Evolutionary conservation across 495 filamentous ascomycete species (phyloP).

Genomic region (Staphylotrichum longicolle): DNA sequence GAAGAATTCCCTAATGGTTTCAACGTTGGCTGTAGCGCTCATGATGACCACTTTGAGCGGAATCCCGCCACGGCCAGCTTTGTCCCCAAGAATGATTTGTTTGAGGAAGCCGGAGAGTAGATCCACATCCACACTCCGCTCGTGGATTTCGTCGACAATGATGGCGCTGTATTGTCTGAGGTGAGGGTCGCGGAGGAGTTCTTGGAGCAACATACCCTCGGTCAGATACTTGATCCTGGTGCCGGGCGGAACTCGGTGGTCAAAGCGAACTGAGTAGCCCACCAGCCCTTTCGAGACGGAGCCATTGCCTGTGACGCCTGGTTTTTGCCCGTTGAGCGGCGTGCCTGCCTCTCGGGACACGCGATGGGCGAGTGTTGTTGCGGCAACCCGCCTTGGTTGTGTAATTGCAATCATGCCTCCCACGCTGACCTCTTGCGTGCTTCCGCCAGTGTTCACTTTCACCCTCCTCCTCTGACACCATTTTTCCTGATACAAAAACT

Average conservation of each 20-base stretch:
- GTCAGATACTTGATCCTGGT: conserved; percentile 91
- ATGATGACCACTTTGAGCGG: conserved; percentile 89
- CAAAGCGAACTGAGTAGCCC: conserved; percentile 92
- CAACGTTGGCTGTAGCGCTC: conserved; percentile 93
- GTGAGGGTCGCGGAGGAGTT: conserved; percentile 82
- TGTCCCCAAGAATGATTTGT: conserved; percentile 61
- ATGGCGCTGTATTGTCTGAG: conserved; percentile 83
- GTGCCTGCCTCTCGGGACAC: conserved; percentile 91
- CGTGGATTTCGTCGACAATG: conserved; percentile 95
- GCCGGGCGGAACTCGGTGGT: conserved; percentile 67
- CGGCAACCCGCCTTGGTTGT: conserved; percentile 89
- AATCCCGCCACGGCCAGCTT: conserved; percentile 61
- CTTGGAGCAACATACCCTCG: conserved; percentile 94
- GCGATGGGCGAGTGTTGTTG: conserved; percentile 84
- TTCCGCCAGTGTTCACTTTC: conserved; percentile 41
- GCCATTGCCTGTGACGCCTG: conserved; percentile 32
- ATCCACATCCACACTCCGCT: conserved; percentile 95
- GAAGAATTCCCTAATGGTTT: conserved; percentile 74
- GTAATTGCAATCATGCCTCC: conserved; percentile 94
- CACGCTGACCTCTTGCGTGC: conserved; percentile 51
- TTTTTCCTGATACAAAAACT: conserved; percentile 74
- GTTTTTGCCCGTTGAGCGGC: conserved; percentile 47
- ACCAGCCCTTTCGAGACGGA: conserved; percentile 64
- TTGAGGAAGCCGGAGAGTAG: conserved; percentile 83
- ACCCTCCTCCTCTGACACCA: conserved; percentile 68